Percentiles rank a stretch among this genome's conserved stretches.
Evolutionary conservation across 257 asterid genomes (phyloP).

Genomic region (Solanum medicagineum): DNA sequence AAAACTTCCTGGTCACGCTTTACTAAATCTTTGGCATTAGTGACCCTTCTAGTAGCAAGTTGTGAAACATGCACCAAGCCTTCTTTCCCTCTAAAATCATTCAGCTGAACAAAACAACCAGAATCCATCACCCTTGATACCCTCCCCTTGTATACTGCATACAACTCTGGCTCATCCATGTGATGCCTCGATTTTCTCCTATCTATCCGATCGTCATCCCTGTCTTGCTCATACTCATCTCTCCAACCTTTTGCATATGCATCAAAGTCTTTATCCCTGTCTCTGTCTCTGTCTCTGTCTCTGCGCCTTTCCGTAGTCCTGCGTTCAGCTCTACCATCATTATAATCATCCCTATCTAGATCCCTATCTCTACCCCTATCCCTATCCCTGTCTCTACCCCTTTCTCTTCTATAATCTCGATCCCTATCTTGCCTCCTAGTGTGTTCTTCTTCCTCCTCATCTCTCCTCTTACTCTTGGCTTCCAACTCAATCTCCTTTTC

Average conservation of each 20-base stretch:
- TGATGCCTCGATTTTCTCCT: slow-evolving; percentile 17
- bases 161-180: slow-evolving; percentile 51
- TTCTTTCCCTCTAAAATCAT: slow-evolving; percentile 66
- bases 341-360: slow-evolving; percentile 8
- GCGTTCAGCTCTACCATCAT: slow-evolving; percentile 9
- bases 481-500: slow-evolving; percentile 80
- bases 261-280: background rate
- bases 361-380: slow-evolving; percentile 22
- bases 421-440: background rate
- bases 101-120: slow-evolving; percentile 90
- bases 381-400: slow-evolving; percentile 17
- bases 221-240: slow-evolving; percentile 21
- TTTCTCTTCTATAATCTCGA: slow-evolving; percentile 4
- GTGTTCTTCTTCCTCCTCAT: slow-evolving; percentile 18
- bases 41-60: slow-evolving; percentile 69
- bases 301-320: slow-evolving; percentile 13
- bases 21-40: slow-evolving; percentile 83
- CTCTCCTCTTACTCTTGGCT: slow-evolving; percentile 22
- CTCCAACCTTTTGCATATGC: background rate
- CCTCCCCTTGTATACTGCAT: slow-evolving; percentile 69
- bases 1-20: slow-evolving; percentile 87
- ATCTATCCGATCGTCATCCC: slow-evolving; percentile 30
- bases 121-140: slow-evolving; percentile 84
- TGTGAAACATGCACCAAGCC: slow-evolving; percentile 86
- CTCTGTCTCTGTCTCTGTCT: background rate